These are phyloP conservation scores for Trichoderma sp. DNA, from an alignment of 2,329 filamentous ascomycete species.

Conservation along the genomic window DNA sequence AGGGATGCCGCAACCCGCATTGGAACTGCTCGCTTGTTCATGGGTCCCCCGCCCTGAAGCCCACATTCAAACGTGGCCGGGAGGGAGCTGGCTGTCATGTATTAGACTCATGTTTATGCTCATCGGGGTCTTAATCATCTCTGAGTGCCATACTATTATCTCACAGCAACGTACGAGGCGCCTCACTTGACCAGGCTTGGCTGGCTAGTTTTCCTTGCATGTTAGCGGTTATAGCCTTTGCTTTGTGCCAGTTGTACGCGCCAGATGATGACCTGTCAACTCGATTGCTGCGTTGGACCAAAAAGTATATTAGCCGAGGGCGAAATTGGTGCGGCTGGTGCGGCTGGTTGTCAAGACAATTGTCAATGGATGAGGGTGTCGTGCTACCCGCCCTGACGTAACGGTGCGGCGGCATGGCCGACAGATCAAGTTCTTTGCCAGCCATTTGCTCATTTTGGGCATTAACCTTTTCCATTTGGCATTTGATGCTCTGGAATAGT, in stretches of 20 bases:
- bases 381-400: conserved; percentile 8
- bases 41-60: background rate
- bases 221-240: background rate
- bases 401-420: background rate
- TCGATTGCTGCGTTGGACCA: background rate
- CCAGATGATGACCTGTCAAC: conserved; percentile 11
- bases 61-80: background rate
- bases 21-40: background rate
- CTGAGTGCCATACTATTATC: background rate
- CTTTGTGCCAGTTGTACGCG: background rate
- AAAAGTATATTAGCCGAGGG: conserved; percentile 11
- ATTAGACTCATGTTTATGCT: background rate
- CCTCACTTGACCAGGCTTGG: background rate
- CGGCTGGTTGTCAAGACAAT: conserved; percentile 6
- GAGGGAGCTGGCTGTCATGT: background rate
- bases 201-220: background rate
- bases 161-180: background rate
- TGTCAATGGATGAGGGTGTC: background rate
- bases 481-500: background rate
- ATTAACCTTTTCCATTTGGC: background rate
- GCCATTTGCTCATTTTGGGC: background rate
- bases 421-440: background rate
- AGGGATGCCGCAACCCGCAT: background rate
- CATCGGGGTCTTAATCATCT: background rate
- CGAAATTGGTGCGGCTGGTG: conserved; percentile 11